Evolutionary conservation across 768 basidiomycete species (phyloP).

Genomic region (Tylopilus sp.): DNA sequence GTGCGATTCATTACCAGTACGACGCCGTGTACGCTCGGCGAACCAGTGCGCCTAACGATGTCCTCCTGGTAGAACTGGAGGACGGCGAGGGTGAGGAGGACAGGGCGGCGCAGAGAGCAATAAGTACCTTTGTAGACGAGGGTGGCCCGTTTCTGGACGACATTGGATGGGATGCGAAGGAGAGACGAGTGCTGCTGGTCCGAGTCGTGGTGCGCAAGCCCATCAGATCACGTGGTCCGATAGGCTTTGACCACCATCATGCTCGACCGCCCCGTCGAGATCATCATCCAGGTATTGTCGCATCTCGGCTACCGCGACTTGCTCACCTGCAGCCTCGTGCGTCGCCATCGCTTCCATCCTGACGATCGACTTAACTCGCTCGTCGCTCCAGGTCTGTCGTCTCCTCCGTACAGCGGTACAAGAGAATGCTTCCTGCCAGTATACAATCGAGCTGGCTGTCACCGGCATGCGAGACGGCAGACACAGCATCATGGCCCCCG

Average conservation of each 20-base stretch:
- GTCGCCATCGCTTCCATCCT: neutral
- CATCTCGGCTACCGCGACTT: slow-evolving; percentile 23
- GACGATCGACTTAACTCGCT: neutral
- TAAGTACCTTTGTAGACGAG: slow-evolving; percentile 34
- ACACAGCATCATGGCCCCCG: slow-evolving; percentile 22
- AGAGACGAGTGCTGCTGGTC: neutral
- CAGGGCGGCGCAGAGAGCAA: neutral
- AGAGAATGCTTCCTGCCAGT: slow-evolving; percentile 35
- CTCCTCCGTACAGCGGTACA: slow-evolving; percentile 28
- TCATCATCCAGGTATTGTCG: slow-evolving; percentile 21
- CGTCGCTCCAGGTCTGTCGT: slow-evolving; percentile 32
- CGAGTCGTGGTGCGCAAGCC: neutral
- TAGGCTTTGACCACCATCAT: slow-evolving; percentile 1
- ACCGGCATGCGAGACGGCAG: slow-evolving; percentile 42
- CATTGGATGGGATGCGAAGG: slow-evolving; percentile 25
- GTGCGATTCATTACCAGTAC: slow-evolving; percentile 52
- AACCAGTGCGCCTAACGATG: slow-evolving; percentile 48
- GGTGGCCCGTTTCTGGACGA: slow-evolving; percentile 18
- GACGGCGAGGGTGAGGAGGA: neutral
- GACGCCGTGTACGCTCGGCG: slow-evolving; percentile 49
- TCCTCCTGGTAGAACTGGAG: slow-evolving; percentile 65
- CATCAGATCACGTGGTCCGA: slow-evolving; percentile 21
- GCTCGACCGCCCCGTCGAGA: slow-evolving; percentile 21
- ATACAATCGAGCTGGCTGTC: slow-evolving; percentile 43
- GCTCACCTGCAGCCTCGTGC: slow-evolving; percentile 28